Evolutionary conservation across 139 green algal genomes (phyloP).

Genomic region (Desmodesmus armatus): DNA sequence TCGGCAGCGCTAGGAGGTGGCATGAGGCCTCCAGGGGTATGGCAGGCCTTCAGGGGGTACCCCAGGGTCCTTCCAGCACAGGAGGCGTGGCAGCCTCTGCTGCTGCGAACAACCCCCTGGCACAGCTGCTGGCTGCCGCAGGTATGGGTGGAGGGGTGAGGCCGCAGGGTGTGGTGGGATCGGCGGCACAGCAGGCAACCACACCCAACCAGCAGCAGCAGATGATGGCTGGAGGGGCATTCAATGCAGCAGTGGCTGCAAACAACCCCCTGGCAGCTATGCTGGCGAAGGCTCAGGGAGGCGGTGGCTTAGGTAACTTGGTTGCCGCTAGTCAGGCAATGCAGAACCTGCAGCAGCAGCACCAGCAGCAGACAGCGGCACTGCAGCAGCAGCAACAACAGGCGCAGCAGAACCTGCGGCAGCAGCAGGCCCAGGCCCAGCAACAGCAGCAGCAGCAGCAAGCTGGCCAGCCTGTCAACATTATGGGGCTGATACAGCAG

Average conservation of each 20-base stretch:
- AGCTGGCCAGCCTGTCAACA: slow-evolving; percentile 1
- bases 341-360: slow-evolving; percentile 24
- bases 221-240: not conserved
- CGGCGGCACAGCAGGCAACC: not conserved
- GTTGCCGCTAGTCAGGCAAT: no score
- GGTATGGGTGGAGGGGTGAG: not conserved
- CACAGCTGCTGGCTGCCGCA: slow-evolving; percentile 25
- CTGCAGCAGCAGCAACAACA: not conserved
- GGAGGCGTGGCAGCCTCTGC: not conserved
- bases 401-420: slow-evolving; percentile 3
- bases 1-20: not conserved
- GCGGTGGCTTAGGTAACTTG: no score
- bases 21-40: not conserved
- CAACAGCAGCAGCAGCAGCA: slow-evolving; percentile 21
- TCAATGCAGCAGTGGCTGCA: not conserved
- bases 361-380: not conserved
- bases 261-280: slow-evolving; percentile 28
- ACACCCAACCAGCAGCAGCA: not conserved
- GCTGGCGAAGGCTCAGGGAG: no score
- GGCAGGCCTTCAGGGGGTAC: not conserved
- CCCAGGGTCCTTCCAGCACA: not conserved
- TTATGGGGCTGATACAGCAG: slow-evolving; percentile 18
- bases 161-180: not conserved
- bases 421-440: slow-evolving; percentile 20
- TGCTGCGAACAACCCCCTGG: slow-evolving; percentile 7